phyloP scores from a whole-genome alignment of 75 land plant species.

The Ceratopteris richardii region DNA sequence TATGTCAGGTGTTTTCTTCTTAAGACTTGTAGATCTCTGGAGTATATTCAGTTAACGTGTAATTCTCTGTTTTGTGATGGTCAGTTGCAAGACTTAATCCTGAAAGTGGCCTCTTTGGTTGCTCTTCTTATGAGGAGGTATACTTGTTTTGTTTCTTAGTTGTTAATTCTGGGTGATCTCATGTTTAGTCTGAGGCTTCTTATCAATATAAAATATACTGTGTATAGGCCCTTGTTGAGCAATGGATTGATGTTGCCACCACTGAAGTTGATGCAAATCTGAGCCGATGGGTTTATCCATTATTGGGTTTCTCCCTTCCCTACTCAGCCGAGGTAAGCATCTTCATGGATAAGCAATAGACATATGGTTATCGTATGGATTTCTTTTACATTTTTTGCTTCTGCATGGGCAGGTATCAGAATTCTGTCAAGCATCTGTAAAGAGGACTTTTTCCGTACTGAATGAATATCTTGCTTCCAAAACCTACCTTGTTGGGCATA shows the following conservation, averaged over 20 bases:
- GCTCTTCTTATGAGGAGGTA: conserved; percentile 68
- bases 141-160: neutral
- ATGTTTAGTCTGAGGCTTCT: neutral
- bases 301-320: conserved; percentile 42
- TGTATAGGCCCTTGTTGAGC: conserved; percentile 68
- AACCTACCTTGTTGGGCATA: conserved; percentile 80
- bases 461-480: conserved; percentile 51
- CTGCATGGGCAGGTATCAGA: conserved; percentile 49
- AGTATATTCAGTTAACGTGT: neutral
- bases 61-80: conserved; percentile 1
- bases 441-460: conserved; percentile 53
- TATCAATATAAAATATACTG: neutral
- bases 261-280: conserved; percentile 52
- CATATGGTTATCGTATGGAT: too few species aligned
- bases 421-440: conserved; percentile 31
- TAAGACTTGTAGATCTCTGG: neutral
- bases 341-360: too few species aligned
- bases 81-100: conserved; percentile 61
- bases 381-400: too few species aligned
- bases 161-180: neutral
- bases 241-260: conserved; percentile 89
- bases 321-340: too few species aligned
- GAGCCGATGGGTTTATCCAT: conserved; percentile 49
- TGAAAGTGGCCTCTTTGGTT: conserved; percentile 48
- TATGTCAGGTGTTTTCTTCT: neutral